phyloP scores from a whole-genome alignment of 2,329 filamentous ascomycete genomes.

The Alternaria burnsii region DNA sequence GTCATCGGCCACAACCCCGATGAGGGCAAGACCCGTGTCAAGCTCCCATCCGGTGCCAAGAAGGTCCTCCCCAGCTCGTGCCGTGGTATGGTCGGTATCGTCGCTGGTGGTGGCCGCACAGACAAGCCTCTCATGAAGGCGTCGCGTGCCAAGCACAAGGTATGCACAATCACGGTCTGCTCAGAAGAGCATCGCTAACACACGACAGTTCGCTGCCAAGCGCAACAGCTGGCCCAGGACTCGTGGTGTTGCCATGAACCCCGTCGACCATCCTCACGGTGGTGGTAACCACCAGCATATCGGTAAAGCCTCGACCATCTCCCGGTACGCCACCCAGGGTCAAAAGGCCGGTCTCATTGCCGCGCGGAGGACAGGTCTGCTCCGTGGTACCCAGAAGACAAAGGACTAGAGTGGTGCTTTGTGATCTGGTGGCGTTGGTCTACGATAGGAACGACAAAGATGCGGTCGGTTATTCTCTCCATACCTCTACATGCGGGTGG shows the following conservation, averaged over 20 bases:
- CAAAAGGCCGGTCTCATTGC: constrained; percentile 99
- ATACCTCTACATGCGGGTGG: constrained; percentile 49
- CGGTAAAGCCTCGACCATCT: constrained; percentile 99
- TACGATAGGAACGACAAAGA: constrained; percentile 40
- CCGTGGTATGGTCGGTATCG: constrained; percentile 99
- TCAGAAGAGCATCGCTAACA: constrained; percentile 11
- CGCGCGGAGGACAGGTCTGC: constrained; percentile 98
- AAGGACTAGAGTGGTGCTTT: constrained; percentile 72
- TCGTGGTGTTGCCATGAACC: constrained; percentile 99
- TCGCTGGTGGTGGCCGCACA: constrained; percentile 98
- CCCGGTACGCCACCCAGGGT: constrained; percentile 95
- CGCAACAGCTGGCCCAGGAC: constrained; percentile 99
- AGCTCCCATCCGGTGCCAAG: constrained; percentile 98
- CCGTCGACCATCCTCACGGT: constrained; percentile 86
- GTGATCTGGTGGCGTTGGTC: constrained; percentile 36
- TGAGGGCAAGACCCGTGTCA: constrained; percentile 99
- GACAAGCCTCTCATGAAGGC: constrained; percentile 99
- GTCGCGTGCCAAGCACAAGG: constrained; percentile 98
- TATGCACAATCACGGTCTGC: constrained; percentile 15
- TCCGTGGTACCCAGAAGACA: constrained; percentile 99
- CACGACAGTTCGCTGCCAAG: constrained; percentile 88
- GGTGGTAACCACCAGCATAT: constrained; percentile 99
- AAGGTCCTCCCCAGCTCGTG: constrained; percentile 93
- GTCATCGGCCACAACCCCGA: constrained; percentile 55
- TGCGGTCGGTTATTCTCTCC: constrained; percentile 50